These are phyloP conservation scores for Amanita subjunquillea DNA, from an alignment of 768 basidiomycete genomes.

Conservation along the genomic window DNA sequence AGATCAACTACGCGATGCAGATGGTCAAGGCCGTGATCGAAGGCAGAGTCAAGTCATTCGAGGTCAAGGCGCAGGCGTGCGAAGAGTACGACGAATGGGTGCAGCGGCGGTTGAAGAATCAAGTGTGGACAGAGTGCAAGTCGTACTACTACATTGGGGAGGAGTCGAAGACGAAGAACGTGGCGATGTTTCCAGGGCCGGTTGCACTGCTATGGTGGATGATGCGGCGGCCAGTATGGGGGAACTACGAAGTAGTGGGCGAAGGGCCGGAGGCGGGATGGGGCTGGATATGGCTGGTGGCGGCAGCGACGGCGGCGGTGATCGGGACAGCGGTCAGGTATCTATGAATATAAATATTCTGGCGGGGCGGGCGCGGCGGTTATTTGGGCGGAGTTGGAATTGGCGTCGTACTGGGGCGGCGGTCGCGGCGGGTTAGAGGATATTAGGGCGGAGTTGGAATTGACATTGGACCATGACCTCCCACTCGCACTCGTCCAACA, in stretches of 20 bases:
- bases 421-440: constrained; percentile 7
- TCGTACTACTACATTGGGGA: constrained; percentile 39
- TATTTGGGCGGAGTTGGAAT: no score
- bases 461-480: constrained; percentile 34
- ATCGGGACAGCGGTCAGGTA: constrained; percentile 5
- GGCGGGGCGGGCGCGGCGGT: no score
- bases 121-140: constrained; percentile 43
- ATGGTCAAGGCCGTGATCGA: constrained; percentile 42
- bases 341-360: no score
- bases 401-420: constrained; percentile 1
- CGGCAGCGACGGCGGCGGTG: constrained; percentile 14
- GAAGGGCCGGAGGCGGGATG: constrained; percentile 28
- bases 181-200: constrained; percentile 46
- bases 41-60: constrained; percentile 38
- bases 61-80: constrained; percentile 34
- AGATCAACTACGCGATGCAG: constrained; percentile 41
- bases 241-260: constrained; percentile 26
- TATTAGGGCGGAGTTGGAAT: constrained; percentile 25
- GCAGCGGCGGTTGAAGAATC: constrained; percentile 31
- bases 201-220: constrained; percentile 44
- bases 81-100: constrained; percentile 43
- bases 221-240: constrained; percentile 29
- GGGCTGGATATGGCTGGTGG: constrained; percentile 14
- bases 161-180: constrained; percentile 28
- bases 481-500: constrained; percentile 52